Evolutionary conservation across 345 rosid genomes (phyloP).

Genomic region (Rhodamnia rubescens): DNA sequence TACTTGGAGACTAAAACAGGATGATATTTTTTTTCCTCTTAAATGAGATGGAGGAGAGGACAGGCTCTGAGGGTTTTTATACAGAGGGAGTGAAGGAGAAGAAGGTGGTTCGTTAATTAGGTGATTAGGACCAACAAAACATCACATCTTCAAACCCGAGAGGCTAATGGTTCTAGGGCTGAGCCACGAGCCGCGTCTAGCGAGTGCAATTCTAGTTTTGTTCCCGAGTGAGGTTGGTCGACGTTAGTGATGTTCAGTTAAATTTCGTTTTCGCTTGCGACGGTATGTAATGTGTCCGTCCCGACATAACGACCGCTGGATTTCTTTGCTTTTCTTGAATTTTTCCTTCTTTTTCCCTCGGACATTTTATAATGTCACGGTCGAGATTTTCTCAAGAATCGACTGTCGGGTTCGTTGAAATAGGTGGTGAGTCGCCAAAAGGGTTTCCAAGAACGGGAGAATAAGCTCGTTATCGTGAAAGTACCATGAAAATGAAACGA

Average conservation of each 20-base stretch:
- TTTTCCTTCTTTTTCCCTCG: background rate
- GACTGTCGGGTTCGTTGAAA: background rate
- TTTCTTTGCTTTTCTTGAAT: background rate
- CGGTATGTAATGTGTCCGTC: background rate
- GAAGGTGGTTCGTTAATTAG: conserved; percentile 13
- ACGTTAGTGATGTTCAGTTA: background rate
- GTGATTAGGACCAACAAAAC: conserved; percentile 9
- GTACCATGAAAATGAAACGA: background rate
- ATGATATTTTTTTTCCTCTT: background rate
- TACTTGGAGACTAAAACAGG: background rate
- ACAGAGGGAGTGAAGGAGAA: background rate
- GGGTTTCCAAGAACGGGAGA: background rate
- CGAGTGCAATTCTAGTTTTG: background rate
- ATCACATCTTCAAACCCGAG: background rate
- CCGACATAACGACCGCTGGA: background rate
- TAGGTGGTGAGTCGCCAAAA: background rate
- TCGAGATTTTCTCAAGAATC: background rate
- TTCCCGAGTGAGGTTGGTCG: background rate
- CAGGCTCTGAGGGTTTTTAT: conserved; percentile 2
- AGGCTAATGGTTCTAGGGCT: background rate
- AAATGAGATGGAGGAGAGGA: background rate
- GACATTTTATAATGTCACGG: background rate
- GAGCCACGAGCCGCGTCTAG: background rate
- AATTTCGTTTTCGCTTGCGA: background rate
- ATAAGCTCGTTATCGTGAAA: background rate